phyloP scores from a whole-genome alignment of 495 filamentous ascomycete genomes.

The Mytilinidion resinicola region DNA sequence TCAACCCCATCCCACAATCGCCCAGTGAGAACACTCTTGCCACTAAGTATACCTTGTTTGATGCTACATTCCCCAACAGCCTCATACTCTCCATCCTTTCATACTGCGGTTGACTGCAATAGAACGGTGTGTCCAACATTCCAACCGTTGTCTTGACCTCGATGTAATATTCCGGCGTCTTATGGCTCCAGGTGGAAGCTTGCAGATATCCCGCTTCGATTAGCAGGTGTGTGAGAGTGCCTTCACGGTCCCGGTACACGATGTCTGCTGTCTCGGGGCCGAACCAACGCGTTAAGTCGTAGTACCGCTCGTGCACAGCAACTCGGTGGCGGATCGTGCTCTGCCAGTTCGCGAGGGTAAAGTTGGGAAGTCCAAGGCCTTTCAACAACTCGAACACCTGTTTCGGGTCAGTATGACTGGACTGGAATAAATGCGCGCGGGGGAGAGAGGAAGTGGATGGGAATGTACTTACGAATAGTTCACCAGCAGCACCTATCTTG shows the following conservation, averaged over 20 bases:
- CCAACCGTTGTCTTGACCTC: constrained; percentile 7
- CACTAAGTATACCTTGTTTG: constrained; percentile 3
- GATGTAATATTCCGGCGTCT: constrained; percentile 7
- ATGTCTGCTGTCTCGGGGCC: constrained; percentile 10
- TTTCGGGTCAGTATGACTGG: neutral
- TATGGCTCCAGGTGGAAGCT: neutral
- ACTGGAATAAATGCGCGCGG: neutral
- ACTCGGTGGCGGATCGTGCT: constrained; percentile 9
- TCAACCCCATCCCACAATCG: neutral
- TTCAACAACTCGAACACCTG: constrained; percentile 9
- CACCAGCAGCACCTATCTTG: constrained; percentile 7
- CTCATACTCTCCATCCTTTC: constrained; percentile 4
- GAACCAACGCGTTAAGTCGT: neutral
- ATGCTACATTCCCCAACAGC: neutral
- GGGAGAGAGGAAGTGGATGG: no score
- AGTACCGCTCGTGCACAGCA: constrained; percentile 2
- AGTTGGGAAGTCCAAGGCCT: constrained; percentile 2
- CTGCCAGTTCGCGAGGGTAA: constrained; percentile 1
- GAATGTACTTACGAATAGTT: constrained; percentile 7
- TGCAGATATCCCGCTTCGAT: constrained; percentile 7
- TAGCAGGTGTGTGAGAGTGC: constrained; percentile 2
- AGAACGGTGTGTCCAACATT: constrained; percentile 1
- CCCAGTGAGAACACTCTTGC: constrained; percentile 1
- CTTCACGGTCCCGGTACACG: constrained; percentile 2
- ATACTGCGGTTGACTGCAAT: neutral